Conservation (phyloP, 305 asterid species). For the Fraxinus floribunda region DNA sequence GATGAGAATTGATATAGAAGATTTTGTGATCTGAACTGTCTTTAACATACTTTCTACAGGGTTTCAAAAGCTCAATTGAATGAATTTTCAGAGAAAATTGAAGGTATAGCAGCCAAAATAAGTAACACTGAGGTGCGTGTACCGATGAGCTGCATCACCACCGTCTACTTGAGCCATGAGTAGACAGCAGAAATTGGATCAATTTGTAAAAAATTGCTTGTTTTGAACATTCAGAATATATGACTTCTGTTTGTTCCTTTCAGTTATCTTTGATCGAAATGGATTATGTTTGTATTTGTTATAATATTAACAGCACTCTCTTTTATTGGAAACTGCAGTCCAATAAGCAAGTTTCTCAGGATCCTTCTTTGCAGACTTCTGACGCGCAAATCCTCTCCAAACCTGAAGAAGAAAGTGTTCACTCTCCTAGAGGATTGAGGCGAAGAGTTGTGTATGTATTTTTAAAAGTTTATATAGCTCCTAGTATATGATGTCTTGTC, state of each 20-base stretch:
- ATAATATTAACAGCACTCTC: slow-evolving; percentile 13
- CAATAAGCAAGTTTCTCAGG: slow-evolving; percentile 34
- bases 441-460: slow-evolving; percentile 57
- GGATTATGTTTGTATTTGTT: not conserved
- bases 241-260: not conserved
- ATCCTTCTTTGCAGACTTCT: slow-evolving; percentile 40
- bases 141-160: not conserved
- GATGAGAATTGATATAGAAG: not conserved
- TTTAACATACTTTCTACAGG: slow-evolving; percentile 35
- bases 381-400: slow-evolving; percentile 40
- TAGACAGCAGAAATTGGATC: not conserved
- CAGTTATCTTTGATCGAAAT: not conserved
- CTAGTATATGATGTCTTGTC: slow-evolving; percentile 14
- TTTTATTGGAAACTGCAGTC: slow-evolving; percentile 41
- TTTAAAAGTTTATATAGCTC: not conserved
- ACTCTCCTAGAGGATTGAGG: slow-evolving; percentile 68
- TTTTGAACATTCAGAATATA: not conserved
- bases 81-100: slow-evolving; percentile 72
- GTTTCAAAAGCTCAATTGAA: slow-evolving; percentile 66
- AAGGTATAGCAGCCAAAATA: slow-evolving; percentile 72
- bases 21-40: not conserved
- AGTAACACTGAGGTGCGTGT: slow-evolving; percentile 48
- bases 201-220: not conserved
- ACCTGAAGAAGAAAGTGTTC: slow-evolving; percentile 45
- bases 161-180: not conserved